Percentiles rank a stretch among this genome's conserved stretches.
These are phyloP conservation scores for Suhomyces sp. DNA, from an alignment of 805 yeast genomes.

Conservation along the genomic window DNA sequence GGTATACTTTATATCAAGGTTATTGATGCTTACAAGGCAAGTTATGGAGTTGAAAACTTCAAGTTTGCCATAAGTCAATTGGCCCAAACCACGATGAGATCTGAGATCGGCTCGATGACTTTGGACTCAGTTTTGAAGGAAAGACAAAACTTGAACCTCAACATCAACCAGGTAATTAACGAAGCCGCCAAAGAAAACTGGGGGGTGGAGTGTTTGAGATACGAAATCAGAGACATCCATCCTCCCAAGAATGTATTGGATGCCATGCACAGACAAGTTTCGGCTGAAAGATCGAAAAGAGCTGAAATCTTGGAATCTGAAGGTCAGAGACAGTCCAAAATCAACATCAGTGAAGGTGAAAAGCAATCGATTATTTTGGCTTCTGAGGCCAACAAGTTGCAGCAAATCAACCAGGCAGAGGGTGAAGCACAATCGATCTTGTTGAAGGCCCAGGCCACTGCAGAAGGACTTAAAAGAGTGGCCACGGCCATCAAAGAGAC, in stretches of 20 bases:
- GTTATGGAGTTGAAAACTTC: constrained; percentile 85
- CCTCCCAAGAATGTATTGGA: constrained; percentile 83
- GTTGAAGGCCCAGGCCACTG: constrained; percentile 67
- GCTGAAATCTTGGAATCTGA: constrained; percentile 87
- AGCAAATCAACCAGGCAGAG: constrained; percentile 62
- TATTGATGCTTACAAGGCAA: constrained; percentile 78
- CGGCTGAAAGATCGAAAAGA: constrained; percentile 81
- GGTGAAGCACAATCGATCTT: constrained; percentile 73
- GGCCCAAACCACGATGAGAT: constrained; percentile 89
- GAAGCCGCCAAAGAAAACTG: constrained; percentile 77
- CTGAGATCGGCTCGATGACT: constrained; percentile 81
- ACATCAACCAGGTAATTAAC: constrained; percentile 75
- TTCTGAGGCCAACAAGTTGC: constrained; percentile 67
- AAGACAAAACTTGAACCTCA: constrained; percentile 66
- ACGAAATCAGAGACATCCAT: constrained; percentile 84
- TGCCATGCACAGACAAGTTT: constrained; percentile 89
- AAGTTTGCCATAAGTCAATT: constrained; percentile 81
- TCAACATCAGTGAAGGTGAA: constrained; percentile 82
- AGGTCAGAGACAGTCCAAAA: constrained; percentile 75
- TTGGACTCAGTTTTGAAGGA: constrained; percentile 76
- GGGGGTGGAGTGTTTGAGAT: constrained; percentile 82
- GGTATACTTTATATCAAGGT: constrained; percentile 79
- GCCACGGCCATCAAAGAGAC: constrained; percentile 67
- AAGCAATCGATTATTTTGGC: constrained; percentile 66
- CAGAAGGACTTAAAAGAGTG: constrained; percentile 61